Evolutionary conservation across 352 stramenopile genomes (phyloP), one percentile per base, ranked within the genome.

Genomic region (Pythium sp.): DNA sequence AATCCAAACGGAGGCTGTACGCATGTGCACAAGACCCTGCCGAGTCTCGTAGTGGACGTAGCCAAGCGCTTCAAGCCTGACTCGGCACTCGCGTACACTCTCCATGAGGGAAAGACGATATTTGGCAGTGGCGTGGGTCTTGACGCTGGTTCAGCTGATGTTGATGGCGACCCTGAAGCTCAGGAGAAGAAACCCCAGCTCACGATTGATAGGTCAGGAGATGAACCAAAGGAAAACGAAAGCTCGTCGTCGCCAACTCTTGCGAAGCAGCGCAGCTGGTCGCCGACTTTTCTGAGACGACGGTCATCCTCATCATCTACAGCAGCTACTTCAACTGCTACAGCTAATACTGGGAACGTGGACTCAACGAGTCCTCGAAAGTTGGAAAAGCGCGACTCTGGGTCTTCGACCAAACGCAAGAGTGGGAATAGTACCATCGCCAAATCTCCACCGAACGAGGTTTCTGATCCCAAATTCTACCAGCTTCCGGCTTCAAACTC

Each of bases 11-110:
- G 18, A 11, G 20, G 56, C 2, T 49, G 56, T 26, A 55, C 28
- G 57, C 75, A 72, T 24, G 59, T 87, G 15, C 79, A 76, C 47
- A 63, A 66, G 41, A 73, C 43, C 2, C 66, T 83, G 11, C 80
- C 82, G 2, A 88, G 80, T 61, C 64, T 90, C 6, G 58, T 90
- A 3, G 76, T 87, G 6, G 85, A 86, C 51, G 56, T 83, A 12
- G 75, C 73, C 22, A 68, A 66, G 54, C 75, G 76, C 12, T 54
- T 86, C 14, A 56, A 61, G 0, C 53, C 70, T 12, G 67, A 71
- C 5, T 67, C 84, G 49, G 76, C 71, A 1, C 51, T 90, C 3
- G 80, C 77, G 11, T 84, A 84, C 55, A 66, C 73, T n/a, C 68
- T 90, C 4, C 65, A 70, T 0, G 76, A 86, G 34, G 80, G 82